Evolutionary conservation across 768 basidiomycete genomes (phyloP).

Genomic region (Amanita exitialis): DNA sequence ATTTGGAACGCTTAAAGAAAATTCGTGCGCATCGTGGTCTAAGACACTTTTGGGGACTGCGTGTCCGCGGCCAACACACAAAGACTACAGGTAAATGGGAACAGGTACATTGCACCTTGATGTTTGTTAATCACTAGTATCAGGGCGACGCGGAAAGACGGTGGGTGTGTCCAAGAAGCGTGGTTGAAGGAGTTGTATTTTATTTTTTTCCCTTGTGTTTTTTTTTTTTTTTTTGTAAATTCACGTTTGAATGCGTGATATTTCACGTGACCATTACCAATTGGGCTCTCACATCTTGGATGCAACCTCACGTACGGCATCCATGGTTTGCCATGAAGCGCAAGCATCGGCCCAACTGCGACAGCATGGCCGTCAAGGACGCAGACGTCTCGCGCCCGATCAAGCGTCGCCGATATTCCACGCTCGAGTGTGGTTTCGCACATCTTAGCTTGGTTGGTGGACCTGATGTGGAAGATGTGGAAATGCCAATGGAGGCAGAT

Average conservation of each 20-base stretch:
- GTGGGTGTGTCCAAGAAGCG: slow-evolving; percentile 95
- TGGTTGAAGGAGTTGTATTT: slow-evolving; percentile 24
- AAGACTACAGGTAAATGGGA: slow-evolving; percentile 87
- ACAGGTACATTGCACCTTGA: neutral
- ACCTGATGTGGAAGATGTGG: slow-evolving; percentile 5
- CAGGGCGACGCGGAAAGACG: slow-evolving; percentile 92
- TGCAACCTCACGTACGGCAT: slow-evolving; percentile 22
- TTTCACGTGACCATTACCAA: slow-evolving; percentile 4
- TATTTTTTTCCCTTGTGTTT: too few relatives aligned
- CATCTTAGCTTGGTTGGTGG: slow-evolving; percentile 29
- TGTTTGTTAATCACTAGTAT: neutral
- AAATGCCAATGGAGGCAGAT: slow-evolving; percentile 10
- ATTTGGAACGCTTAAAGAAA: slow-evolving; percentile 98
- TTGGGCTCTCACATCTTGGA: too few relatives aligned
- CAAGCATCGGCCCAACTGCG: slow-evolving; percentile 20
- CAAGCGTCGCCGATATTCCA: slow-evolving; percentile 39
- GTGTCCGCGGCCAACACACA: slow-evolving; percentile 98
- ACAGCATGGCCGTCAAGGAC: slow-evolving; percentile 4
- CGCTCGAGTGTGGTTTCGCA: slow-evolving; percentile 49
- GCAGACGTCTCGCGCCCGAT: slow-evolving; percentile 5
- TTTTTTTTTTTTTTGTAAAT: neutral
- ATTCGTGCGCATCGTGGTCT: slow-evolving; percentile 95
- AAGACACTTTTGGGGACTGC: slow-evolving; percentile 87
- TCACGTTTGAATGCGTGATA: neutral
- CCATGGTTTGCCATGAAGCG: slow-evolving; percentile 37